A percentile compares a stretch with the other conserved stretches of the same genome.
phyloP scores from a whole-genome alignment of 441 rosid species.

The Bocquillonia castaneifolia region DNA sequence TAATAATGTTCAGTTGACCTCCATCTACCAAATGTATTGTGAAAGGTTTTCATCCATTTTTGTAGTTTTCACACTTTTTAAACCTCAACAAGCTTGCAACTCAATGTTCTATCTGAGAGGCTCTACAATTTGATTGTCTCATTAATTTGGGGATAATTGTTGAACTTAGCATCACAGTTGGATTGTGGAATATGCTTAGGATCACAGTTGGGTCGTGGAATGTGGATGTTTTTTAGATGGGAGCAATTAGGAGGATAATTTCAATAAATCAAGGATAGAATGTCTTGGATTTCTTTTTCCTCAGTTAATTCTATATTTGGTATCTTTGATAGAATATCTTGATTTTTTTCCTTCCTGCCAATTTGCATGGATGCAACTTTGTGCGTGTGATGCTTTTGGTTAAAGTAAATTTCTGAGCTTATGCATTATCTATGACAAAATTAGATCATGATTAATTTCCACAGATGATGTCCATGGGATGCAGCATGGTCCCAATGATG shows the following conservation, averaged over 20 bases:
- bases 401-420: slow-evolving; percentile 9
- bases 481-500: slow-evolving; percentile 86
- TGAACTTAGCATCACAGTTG: not conserved
- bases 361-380: not conserved
- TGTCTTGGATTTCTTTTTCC: not conserved
- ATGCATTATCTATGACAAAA: slow-evolving; percentile 28
- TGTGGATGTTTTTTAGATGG: not conserved
- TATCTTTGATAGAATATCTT: not conserved
- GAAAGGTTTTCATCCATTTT: not conserved
- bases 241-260: not conserved
- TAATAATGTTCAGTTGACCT: not conserved
- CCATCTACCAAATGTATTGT: not conserved
- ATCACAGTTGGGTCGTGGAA: too few species aligned
- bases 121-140: not conserved
- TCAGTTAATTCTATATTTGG: not conserved
- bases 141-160: not conserved
- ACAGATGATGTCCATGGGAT: slow-evolving; percentile 98
- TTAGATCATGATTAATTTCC: slow-evolving; percentile 28
- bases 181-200: too few species aligned
- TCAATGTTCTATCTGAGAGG: not conserved
- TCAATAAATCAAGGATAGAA: not conserved
- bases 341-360: too few species aligned
- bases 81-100: not conserved
- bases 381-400: not conserved
- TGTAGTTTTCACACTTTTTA: not conserved